A percentile compares a stretch with the other conserved stretches of the same genome.
phyloP scores from a whole-genome alignment of 202 grass and related monocot genomes.

The Musa balbisiana region DNA sequence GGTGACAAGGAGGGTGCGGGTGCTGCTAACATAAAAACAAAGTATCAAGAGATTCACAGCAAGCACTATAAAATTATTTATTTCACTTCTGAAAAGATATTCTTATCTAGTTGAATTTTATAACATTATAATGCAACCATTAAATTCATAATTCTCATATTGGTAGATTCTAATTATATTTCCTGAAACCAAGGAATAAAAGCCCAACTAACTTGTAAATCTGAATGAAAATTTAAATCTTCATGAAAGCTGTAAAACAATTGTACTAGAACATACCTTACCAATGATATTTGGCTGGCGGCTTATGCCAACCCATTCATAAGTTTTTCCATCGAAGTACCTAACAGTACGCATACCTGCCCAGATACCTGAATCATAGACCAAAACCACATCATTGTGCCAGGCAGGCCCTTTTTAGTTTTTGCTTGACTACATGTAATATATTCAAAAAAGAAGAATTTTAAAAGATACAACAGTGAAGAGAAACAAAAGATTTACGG shows the following conservation, averaged over 20 bases:
- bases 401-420: background rate
- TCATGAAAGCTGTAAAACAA: background rate
- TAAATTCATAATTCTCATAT: too few species aligned
- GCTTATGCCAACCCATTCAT: slow-evolving; percentile 95
- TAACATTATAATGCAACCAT: too few species aligned
- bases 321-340: slow-evolving; percentile 95
- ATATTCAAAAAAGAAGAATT: background rate
- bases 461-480: background rate
- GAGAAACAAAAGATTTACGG: background rate
- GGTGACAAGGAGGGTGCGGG: too few species aligned
- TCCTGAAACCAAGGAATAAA: background rate
- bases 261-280: slow-evolving; percentile 49
- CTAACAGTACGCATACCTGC: slow-evolving; percentile 93
- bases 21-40: too few species aligned
- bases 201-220: slow-evolving; percentile 16
- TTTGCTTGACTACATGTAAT: background rate
- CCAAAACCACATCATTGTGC: slow-evolving; percentile 3
- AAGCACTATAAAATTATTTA: too few species aligned
- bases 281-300: slow-evolving; percentile 94
- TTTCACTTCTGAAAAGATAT: too few species aligned
- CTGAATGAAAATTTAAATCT: slow-evolving; percentile 7
- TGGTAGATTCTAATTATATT: too few species aligned
- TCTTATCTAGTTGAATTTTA: too few species aligned
- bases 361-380: slow-evolving; percentile 82
- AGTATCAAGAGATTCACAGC: too few species aligned